Evolutionary conservation across 1,139 yeast genomes (phyloP).

Genomic region (Insectozyma bohioensis): DNA sequence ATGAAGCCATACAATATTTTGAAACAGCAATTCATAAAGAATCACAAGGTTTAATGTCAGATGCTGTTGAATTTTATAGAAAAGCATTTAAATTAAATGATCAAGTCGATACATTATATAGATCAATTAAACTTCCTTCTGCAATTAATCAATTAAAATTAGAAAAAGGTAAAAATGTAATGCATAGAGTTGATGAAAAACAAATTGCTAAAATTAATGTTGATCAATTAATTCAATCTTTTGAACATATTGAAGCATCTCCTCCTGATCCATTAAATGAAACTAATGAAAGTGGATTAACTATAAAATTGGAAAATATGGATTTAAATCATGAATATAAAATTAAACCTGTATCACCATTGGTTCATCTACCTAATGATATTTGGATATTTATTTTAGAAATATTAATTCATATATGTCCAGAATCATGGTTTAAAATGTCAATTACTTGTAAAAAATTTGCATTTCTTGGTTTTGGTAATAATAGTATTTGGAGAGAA

Average conservation of each 20-base stretch:
- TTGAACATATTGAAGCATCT: constrained; percentile 27
- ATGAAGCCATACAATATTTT: constrained; percentile 59
- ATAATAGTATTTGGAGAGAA: constrained; percentile 55
- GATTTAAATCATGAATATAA: constrained; percentile 29
- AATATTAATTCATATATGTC: constrained; percentile 47
- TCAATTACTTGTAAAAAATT: constrained; percentile 62
- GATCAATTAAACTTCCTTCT: constrained; percentile 46
- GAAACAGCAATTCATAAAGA: constrained; percentile 75
- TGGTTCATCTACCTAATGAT: constrained; percentile 65
- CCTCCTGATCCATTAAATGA: constrained; percentile 27
- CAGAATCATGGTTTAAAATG: constrained; percentile 68
- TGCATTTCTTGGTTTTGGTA: constrained; percentile 61
- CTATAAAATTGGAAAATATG: constrained; percentile 32
- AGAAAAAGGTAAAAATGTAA: constrained; percentile 32
- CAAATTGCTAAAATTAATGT: constrained; percentile 39
- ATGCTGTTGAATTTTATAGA: constrained; percentile 74
- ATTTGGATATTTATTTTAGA: constrained; percentile 57
- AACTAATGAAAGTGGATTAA: constrained; percentile 14
- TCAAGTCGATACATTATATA: constrained; percentile 66
- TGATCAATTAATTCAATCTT: constrained; percentile 30
- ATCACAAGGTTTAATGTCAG: constrained; percentile 70
- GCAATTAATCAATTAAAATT: constrained; percentile 23
- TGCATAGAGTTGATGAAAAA: constrained; percentile 31
- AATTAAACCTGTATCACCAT: constrained; percentile 49
- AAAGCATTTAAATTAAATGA: constrained; percentile 68